Conservation (phyloP, 306 rosid genomes). For the Cicer cuneatum region DNA sequence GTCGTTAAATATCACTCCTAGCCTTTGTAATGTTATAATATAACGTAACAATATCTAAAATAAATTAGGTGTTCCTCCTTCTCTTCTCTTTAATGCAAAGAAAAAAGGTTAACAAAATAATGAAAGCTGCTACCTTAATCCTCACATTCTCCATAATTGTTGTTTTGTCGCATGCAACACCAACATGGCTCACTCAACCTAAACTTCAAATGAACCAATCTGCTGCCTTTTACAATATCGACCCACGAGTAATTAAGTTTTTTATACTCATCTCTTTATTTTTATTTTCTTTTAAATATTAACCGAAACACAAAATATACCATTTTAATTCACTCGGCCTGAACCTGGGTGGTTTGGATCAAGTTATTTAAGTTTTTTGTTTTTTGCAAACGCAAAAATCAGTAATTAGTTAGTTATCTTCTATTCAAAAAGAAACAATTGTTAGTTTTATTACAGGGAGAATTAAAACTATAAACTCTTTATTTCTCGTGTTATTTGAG, state of each 20-base stretch:
- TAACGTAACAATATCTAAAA: neutral
- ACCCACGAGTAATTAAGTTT: no score
- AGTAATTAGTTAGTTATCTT: no score
- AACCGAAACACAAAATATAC: no score
- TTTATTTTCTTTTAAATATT: no score
- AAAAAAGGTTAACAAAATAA: neutral
- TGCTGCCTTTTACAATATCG: conserved; percentile 3
- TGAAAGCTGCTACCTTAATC: conserved; percentile 20
- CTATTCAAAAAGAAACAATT: no score
- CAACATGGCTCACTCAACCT: conserved; percentile 45
- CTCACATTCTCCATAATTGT: neutral
- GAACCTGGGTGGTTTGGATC: no score
- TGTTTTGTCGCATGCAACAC: conserved; percentile 45
- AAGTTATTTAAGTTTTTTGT: no score
- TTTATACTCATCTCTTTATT: no score
- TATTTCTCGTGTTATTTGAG: no score
- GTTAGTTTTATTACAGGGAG: no score
- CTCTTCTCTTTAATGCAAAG: neutral
- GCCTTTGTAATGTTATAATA: conserved; percentile 4
- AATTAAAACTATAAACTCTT: no score
- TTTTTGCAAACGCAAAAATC: no score
- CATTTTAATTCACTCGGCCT: neutral
- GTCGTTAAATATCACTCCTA: neutral
- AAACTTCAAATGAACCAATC: conserved; percentile 55
- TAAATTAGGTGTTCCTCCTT: neutral